Evolutionary conservation across 1,139 yeast species (phyloP).

Genomic region (Saccharomyces hybrid): DNA sequence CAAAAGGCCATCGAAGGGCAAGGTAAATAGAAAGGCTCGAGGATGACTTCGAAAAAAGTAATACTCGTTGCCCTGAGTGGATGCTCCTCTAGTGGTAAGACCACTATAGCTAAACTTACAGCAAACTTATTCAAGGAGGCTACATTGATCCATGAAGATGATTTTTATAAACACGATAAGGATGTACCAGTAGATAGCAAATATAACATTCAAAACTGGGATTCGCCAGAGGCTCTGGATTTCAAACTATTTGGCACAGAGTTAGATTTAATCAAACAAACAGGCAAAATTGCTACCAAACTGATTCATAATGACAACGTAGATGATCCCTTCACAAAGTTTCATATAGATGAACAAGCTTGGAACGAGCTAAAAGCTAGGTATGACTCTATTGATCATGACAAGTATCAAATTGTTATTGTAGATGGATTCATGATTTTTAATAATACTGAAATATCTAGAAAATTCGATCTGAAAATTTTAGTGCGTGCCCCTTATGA

Average conservation of each 20-base stretch:
- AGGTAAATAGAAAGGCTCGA: not conserved
- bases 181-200: conserved; percentile 57
- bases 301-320: conserved; percentile 30
- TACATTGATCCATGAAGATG: conserved; percentile 75
- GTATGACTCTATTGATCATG: conserved; percentile 6
- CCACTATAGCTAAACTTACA: conserved; percentile 42
- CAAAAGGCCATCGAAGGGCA: not conserved
- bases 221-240: conserved; percentile 79
- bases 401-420: conserved; percentile 38
- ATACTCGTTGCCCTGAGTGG: conserved; percentile 68
- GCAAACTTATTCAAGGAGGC: conserved; percentile 42
- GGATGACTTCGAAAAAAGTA: conserved; percentile 12
- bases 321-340: conserved; percentile 22
- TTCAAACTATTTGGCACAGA: conserved; percentile 47
- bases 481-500: conserved; percentile 59
- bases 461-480: conserved; percentile 48
- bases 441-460: conserved; percentile 43
- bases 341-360: conserved; percentile 12
- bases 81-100: conserved; percentile 83
- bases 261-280: conserved; percentile 35
- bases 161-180: conserved; percentile 64
- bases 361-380: conserved; percentile 10
- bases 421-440: conserved; percentile 87
- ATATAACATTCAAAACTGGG: conserved; percentile 73
- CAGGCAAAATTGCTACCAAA: conserved; percentile 31